A percentile compares a stretch with the other conserved stretches of the same genome.
These are phyloP conservation scores for Polyrhizophydium stewartii DNA, from an alignment of 371 early-diverging fungal species.

Conservation along the genomic window DNA sequence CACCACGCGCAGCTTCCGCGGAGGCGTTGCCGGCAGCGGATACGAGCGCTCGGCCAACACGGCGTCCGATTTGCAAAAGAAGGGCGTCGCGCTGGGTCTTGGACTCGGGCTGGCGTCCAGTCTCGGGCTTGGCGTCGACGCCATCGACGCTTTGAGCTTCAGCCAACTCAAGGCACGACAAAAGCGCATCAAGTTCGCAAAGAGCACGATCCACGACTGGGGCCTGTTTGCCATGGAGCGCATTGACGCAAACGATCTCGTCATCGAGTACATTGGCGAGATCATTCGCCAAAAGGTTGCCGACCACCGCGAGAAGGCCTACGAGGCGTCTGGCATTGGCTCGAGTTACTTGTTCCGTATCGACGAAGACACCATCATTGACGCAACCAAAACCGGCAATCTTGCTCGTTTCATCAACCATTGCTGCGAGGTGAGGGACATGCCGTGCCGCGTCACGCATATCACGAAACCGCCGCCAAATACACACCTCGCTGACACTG, in stretches of 20 bases:
- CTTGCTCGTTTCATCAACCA: constrained; percentile 98
- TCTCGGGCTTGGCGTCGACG: constrained; percentile 25
- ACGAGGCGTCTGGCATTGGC: constrained; percentile 88
- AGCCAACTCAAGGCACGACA: constrained; percentile 86
- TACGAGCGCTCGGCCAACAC: not conserved
- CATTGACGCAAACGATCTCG: constrained; percentile 89
- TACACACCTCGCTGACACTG: too few relatives aligned
- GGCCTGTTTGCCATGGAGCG: constrained; percentile 91
- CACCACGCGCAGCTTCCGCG: not conserved
- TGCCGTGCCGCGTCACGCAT: too few relatives aligned
- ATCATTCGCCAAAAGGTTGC: constrained; percentile 92
- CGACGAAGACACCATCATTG: constrained; percentile 93
- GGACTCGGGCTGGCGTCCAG: not conserved
- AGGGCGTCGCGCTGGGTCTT: not conserved
- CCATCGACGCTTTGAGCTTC: constrained; percentile 55
- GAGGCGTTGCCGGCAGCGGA: too few relatives aligned
- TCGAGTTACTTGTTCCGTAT: constrained; percentile 94
- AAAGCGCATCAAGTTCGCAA: constrained; percentile 83
- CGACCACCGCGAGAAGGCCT: constrained; percentile 89
- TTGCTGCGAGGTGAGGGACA: constrained; percentile 84
- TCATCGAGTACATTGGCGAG: constrained; percentile 99
- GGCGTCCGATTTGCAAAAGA: constrained; percentile 5
- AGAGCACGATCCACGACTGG: constrained; percentile 93
- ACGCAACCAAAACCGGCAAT: constrained; percentile 98
- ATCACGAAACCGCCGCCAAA: too few relatives aligned